Conservation (phyloP, 805 yeast species). For the Candida ovalis region DNA sequence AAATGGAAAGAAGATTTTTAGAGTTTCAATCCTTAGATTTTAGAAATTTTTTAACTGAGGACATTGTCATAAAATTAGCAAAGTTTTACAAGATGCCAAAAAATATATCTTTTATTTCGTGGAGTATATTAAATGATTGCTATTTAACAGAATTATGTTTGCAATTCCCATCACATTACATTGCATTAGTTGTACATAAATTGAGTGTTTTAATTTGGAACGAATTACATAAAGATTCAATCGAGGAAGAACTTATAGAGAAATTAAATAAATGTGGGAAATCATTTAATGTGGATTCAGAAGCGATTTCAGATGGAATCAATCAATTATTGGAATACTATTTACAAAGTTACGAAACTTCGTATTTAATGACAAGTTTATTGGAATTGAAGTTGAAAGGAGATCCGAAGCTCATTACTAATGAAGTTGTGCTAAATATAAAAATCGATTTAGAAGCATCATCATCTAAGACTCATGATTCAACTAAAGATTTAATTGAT, state of each 20-base stretch:
- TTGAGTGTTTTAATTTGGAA: slow-evolving; percentile 40
- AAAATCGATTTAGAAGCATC: slow-evolving; percentile 25
- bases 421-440: slow-evolving; percentile 27
- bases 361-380: slow-evolving; percentile 23
- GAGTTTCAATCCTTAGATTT: slow-evolving; percentile 82
- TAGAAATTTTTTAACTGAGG: slow-evolving; percentile 64
- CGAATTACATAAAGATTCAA: slow-evolving; percentile 15
- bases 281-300: neutral
- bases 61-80: slow-evolving; percentile 56
- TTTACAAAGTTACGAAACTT: slow-evolving; percentile 22
- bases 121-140: slow-evolving; percentile 76
- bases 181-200: slow-evolving; percentile 65
- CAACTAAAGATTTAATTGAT: neutral
- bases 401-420: slow-evolving; percentile 22
- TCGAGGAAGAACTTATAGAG: neutral
- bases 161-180: slow-evolving; percentile 69
- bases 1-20: slow-evolving; percentile 65
- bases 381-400: slow-evolving; percentile 14
- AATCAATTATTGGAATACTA: slow-evolving; percentile 30
- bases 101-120: slow-evolving; percentile 51
- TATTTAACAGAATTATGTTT: slow-evolving; percentile 65
- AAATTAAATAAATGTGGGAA: neutral
- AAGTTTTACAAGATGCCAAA: slow-evolving; percentile 45
- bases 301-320: slow-evolving; percentile 13
- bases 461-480: neutral